Base-by-base conservation (phyloP, 2,329 filamentous ascomycete genomes). In the Alternaria dauci region DNA sequence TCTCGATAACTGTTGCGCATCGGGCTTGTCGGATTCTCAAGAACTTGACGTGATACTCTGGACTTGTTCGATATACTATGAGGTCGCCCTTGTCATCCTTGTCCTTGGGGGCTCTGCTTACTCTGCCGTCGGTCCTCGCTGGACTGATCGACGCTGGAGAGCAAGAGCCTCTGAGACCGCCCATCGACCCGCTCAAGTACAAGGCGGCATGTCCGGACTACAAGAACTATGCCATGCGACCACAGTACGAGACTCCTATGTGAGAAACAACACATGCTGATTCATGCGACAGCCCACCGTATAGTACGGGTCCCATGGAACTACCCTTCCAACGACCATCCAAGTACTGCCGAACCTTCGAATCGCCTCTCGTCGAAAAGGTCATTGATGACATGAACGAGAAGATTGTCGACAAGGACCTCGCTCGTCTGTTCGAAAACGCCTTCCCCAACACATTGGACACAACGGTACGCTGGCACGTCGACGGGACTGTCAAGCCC, bases 341-440 rank as follows among this genome's bases (percentile, higher is more conserved):
- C 32, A 82, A 84, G 56, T 86, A 88, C 76, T 99, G 95, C 78
- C 91, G 95, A 65, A 97, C 94, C 0, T 99, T 98, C 80, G 87
- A 88, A 57, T 97, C 94, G 1, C 87, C 91, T 25, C 85, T 90
- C 4, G 96, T 98, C 46, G 95, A 99, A 78, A 85, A 91, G 72
- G 91, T 97, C 52, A 97, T 99, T 63, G 78, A 88, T 30, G 89
- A 97, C 68, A 84, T 99, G 67, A 95, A 90, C 6, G 85, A 87
- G 28, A 89, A 88, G 54, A 91, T 99, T 81, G 85, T 89, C 60
- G 90, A 98, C 72, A 90, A 90, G 16, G 95, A 98, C 71, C 86
- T 99, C 12, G 94, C 94, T 4, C 89, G 94, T 26, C 83, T 99
- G 11, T 99, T 99, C 76, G 93, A 96, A 76, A 99, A 99, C 75